Conservation (phyloP, 495 filamentous ascomycete species). For the Rusavskia elegans region DNA sequence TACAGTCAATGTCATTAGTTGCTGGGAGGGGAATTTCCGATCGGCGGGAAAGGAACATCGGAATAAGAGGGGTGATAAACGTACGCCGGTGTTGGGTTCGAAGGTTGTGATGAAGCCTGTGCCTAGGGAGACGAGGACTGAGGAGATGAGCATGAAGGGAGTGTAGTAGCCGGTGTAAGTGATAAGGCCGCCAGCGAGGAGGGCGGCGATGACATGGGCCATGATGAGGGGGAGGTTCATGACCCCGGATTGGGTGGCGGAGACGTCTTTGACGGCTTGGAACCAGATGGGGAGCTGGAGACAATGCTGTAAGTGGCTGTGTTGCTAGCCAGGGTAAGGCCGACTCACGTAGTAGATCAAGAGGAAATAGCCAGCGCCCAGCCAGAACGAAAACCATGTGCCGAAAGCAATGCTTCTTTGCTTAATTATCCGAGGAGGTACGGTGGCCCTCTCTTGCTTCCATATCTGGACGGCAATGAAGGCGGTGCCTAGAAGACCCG, state of each 20-base stretch:
- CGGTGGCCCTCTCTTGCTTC: slow-evolving; percentile 17
- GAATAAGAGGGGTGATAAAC: too few relatives aligned
- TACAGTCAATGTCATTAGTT: slow-evolving; percentile 42
- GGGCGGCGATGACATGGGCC: slow-evolving; percentile 16
- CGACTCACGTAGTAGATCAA: slow-evolving; percentile 26
- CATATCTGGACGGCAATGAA: slow-evolving; percentile 15
- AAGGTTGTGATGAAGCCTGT: slow-evolving; percentile 22
- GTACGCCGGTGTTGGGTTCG: too few relatives aligned
- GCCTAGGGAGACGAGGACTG: slow-evolving; percentile 39
- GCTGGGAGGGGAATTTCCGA: neutral
- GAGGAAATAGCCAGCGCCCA: slow-evolving; percentile 7
- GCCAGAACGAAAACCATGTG: slow-evolving; percentile 11
- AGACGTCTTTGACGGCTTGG: slow-evolving; percentile 30
- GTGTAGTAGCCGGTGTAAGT: slow-evolving; percentile 46
- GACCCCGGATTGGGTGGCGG: neutral
- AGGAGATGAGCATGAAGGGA: slow-evolving; percentile 37
- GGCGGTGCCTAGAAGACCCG: slow-evolving; percentile 16
- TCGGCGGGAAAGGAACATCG: too few relatives aligned
- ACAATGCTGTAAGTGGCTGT: too few relatives aligned
- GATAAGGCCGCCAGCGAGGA: slow-evolving; percentile 20
- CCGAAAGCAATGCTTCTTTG: slow-evolving; percentile 27
- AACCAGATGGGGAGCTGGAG: slow-evolving; percentile 43
- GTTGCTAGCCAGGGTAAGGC: too few relatives aligned
- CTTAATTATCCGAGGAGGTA: slow-evolving; percentile 35
- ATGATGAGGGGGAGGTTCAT: slow-evolving; percentile 14